Percentiles rank a stretch among this genome's conserved stretches.
Evolutionary conservation across 2,329 filamentous ascomycete genomes (phyloP).

Genomic region (Xylariaceae sp.): DNA sequence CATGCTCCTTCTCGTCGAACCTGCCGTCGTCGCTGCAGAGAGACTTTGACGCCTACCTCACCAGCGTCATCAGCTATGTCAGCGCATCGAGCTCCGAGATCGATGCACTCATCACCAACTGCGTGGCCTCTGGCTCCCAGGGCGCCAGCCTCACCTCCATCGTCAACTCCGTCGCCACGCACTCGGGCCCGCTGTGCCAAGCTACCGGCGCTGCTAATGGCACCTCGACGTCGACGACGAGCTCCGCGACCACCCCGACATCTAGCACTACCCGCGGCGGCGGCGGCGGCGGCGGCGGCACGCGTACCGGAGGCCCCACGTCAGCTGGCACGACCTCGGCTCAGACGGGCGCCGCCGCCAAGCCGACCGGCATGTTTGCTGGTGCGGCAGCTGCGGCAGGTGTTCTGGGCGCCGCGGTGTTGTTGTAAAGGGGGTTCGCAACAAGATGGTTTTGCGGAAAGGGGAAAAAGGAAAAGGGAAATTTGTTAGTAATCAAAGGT

Average conservation of each 20-base stretch:
- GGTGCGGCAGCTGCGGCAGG: slow-evolving; percentile 8
- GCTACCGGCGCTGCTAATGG: neutral
- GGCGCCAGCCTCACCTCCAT: slow-evolving; percentile 6
- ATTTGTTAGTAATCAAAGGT: neutral
- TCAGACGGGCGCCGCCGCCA: neutral
- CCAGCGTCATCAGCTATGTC: slow-evolving; percentile 11
- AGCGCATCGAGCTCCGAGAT: slow-evolving; percentile 14
- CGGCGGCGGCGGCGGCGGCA: neutral
- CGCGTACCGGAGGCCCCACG: neutral
- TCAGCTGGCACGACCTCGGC: neutral
- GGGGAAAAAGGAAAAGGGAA: neutral
- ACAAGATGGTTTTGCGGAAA: neutral
- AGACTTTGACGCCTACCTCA: slow-evolving; percentile 18
- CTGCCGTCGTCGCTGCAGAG: slow-evolving; percentile 17
- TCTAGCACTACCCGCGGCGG: neutral
- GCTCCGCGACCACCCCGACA: neutral
- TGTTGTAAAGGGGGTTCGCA: slow-evolving; percentile 1
- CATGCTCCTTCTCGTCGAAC: slow-evolving; percentile 16
- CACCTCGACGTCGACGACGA: neutral
- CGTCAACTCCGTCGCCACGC: slow-evolving; percentile 13
- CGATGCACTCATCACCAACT: slow-evolving; percentile 15
- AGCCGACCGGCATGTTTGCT: slow-evolving; percentile 5
- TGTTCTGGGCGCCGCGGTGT: slow-evolving; percentile 3
- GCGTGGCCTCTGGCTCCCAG: slow-evolving; percentile 8
- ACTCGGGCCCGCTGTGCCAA: slow-evolving; percentile 12